phyloP scores from a whole-genome alignment of 768 basidiomycete species.

The Naganishia kalamii region DNA sequence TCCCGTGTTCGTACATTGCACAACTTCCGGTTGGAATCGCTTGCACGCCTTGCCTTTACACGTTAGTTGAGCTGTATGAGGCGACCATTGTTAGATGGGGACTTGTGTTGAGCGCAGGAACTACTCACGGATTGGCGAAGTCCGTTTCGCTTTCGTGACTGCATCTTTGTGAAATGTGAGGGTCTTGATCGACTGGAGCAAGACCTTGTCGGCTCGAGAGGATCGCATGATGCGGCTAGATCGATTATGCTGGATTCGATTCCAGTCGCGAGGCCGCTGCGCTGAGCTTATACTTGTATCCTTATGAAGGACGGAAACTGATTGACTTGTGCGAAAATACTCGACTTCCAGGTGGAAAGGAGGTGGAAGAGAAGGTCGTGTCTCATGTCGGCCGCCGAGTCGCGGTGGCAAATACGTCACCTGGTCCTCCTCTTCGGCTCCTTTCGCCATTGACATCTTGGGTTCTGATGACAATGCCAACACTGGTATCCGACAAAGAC shows the following conservation, averaged over 20 bases:
- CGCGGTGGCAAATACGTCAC: neutral
- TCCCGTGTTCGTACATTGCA: constrained; percentile 75
- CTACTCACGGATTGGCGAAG: constrained; percentile 54
- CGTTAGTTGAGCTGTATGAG: constrained; percentile 57
- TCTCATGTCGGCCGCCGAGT: constrained; percentile 1
- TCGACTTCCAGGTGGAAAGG: constrained; percentile 9
- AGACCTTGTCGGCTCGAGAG: constrained; percentile 55
- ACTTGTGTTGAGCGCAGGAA: neutral
- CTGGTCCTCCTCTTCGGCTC: too few relatives aligned
- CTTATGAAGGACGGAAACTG: too few relatives aligned
- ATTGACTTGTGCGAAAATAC: neutral
- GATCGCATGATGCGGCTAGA: constrained; percentile 2
- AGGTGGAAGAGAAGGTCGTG: constrained; percentile 17
- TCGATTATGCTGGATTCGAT: too few relatives aligned
- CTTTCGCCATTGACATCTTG: too few relatives aligned
- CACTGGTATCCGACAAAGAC: too few relatives aligned
- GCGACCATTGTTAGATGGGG: neutral
- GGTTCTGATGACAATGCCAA: too few relatives aligned
- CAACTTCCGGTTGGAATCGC: constrained; percentile 71
- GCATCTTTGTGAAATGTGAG: constrained; percentile 70
- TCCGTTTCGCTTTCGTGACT: constrained; percentile 62
- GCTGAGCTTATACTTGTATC: too few relatives aligned
- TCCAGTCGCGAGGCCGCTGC: neutral
- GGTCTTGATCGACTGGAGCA: constrained; percentile 65
- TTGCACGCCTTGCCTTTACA: constrained; percentile 75